phyloP scores from a whole-genome alignment of 495 filamentous ascomycete species.

The Talaromyces nanjingensis region DNA sequence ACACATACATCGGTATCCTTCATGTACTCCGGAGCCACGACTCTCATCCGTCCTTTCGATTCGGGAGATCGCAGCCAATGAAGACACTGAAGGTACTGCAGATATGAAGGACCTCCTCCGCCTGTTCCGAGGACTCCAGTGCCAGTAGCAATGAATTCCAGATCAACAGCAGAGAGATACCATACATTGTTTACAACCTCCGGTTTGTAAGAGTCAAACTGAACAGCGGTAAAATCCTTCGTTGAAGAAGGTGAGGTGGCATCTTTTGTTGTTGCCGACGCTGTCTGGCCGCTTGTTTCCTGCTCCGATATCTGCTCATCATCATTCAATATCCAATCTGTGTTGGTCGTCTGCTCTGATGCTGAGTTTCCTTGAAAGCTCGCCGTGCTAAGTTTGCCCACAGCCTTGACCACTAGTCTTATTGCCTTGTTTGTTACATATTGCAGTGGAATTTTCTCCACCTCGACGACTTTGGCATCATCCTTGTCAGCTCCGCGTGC shows the following conservation, averaged over 20 bases:
- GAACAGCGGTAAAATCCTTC: conserved; percentile 16
- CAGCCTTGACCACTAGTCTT: conserved; percentile 23
- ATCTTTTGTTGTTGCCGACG: conserved; percentile 4
- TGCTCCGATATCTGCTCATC: neutral
- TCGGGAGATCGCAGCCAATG: conserved; percentile 12
- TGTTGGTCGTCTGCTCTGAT: neutral
- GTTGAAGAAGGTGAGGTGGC: neutral
- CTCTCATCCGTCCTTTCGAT: conserved; percentile 15
- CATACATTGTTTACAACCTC: conserved; percentile 34
- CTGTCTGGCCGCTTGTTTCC: neutral
- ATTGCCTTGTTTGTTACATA: conserved; percentile 30
- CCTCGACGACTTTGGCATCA: conserved; percentile 24
- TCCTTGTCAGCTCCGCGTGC: conserved; percentile 26
- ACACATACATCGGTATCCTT: conserved; percentile 17
- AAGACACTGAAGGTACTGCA: conserved; percentile 18
- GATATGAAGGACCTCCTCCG: conserved; percentile 18
- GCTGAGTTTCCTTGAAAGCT: neutral
- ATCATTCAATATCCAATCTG: conserved; percentile 3
- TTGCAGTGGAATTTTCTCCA: conserved; percentile 29
- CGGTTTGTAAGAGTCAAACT: conserved; percentile 44
- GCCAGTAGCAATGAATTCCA: conserved; percentile 21
- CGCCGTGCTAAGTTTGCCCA: conserved; percentile 18
- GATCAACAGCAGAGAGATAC: conserved; percentile 18
- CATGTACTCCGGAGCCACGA: conserved; percentile 12
- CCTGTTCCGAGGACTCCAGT: conserved; percentile 19